Evolutionary conservation across 352 stramenopile genomes (phyloP).

Genomic region (Peronospora tabacina): DNA sequence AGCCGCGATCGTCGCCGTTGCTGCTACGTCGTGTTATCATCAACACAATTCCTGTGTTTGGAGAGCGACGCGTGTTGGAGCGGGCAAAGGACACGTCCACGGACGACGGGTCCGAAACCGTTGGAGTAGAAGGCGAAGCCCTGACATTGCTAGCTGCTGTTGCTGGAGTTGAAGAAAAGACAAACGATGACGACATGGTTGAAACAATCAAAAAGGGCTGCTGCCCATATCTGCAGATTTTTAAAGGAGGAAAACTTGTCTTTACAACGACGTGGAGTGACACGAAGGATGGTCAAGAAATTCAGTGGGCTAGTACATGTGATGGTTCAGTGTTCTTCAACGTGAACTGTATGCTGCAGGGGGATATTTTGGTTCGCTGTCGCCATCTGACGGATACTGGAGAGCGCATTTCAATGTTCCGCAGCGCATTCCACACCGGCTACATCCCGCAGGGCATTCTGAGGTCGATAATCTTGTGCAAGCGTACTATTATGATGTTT

Average conservation of each 20-base stretch:
- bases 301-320: constrained; percentile 85
- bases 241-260: constrained; percentile 94
- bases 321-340: constrained; percentile 92
- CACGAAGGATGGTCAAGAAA: constrained; percentile 77
- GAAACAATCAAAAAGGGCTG: constrained; percentile 86
- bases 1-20: constrained; percentile 90
- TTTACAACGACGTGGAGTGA: constrained; percentile 90
- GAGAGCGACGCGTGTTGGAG: constrained; percentile 51
- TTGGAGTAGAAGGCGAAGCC: constrained; percentile 28
- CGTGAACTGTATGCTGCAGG: constrained; percentile 94
- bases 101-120: constrained; percentile 22
- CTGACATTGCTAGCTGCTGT: constrained; percentile 10
- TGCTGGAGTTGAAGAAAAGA: constrained; percentile 10
- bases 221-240: constrained; percentile 97
- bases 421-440: constrained; percentile 96
- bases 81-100: constrained; percentile 30
- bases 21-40: constrained; percentile 95
- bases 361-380: constrained; percentile 94
- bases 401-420: constrained; percentile 94
- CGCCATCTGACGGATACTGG: constrained; percentile 88
- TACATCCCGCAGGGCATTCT: constrained; percentile 95
- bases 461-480: constrained; percentile 31
- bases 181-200: constrained; percentile 42
- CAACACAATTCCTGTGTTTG: constrained; percentile 89
- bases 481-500: constrained; percentile 1